Evolutionary conservation across 805 yeast genomes (phyloP), one percentile per base, ranked within the genome.

Genomic region (Metschnikowia matae): DNA sequence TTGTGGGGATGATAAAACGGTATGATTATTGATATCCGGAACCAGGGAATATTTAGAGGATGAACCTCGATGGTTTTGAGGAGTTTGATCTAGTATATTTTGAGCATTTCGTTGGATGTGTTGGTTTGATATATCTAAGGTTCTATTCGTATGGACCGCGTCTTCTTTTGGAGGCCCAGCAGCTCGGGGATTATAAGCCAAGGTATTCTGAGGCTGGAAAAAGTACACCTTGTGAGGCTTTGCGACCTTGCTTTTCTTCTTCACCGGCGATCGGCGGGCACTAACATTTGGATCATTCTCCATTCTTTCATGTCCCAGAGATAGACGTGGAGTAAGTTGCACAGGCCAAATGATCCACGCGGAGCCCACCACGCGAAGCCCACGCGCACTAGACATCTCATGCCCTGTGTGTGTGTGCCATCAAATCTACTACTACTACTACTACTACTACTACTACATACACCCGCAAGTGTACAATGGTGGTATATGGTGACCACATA

Each of bases 201-300:
- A 57, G 6, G 61, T 66, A 47, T 71, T 68, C 29, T 62, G 57
- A 6, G 77, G 75, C 48, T 61, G 63, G 48, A 71, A 70, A 48
- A 67, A 63, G 50, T 70, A 72, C 7, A 69, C 64, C 6, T 69
- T 54, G 46, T 65, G 54, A 58, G 64, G 50, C 48, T 57, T 40
- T 33, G 53, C 21, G n/a, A 35, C 48, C 41, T 47, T 41, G 8
- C 48, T 34, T 31, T 52, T 57, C 43, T 57, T 58, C 31, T 55
- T 49, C 32, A 44, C 48, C 31, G 57, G 57, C 17, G 55, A 54
- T 10, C 26, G 35, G 6, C 39, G 40, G 35, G 35, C 7, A 26
- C n/a, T 29, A 6, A 26, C 33, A 5, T 39, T 18, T 17, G 17
- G 29, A 29, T 37, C 40, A 35, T 37, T 20, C 3, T 26, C 41